Evolutionary conservation across 129 eudicot species (phyloP), one percentile per base, ranked within the genome.

Genomic region (Oenanthe sinensis): DNA sequence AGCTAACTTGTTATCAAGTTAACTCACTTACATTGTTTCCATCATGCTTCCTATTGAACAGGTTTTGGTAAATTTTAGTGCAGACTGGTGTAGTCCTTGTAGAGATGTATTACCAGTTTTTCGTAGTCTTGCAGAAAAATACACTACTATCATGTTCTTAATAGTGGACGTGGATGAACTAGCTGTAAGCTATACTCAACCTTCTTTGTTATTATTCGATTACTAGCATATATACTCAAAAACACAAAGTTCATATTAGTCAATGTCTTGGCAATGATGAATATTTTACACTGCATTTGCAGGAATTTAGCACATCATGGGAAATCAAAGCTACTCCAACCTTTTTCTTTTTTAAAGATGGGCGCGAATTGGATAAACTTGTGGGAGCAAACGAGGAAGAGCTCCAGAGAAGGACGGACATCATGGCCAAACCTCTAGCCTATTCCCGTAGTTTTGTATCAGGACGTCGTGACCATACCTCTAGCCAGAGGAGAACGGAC

Each of bases 21-120:
- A 69, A 69, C 46, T 69, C 74, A 37, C 44, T 30, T 69, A 24
- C 4, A 69, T 14, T 36, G 39, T 24, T 73, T 30, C 4, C 4
- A 43, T 45, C 15, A 12, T 26, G 77, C 40, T 73, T 45, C 39
- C 22, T 44, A 43, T 74, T 39, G 8, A 43, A 84, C 86, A 90
- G 95, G 88, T 86, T 47, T 87, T 84, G 71, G 95, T 80, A 19
- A 90, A 87, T 79, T 90, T 90, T 82, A 85, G 95, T 74, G 88
- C 91, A 14, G 50, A 91, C 47, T 87, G 91, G 91, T 84, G 95
- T 80, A 80, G 67, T 47, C 89, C 89, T 12, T 90, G 90, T 79
- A 79, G 85, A 76, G 81, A 22, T 71, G 79, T 87, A 46, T 87
- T 89, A 63, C 80, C 91, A 16, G 40, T 81, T 10, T 90, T 71